Evolutionary conservation across 192 early-diverging fungal genomes (phyloP).

Genomic region (Bifiguratus adelaidae): DNA sequence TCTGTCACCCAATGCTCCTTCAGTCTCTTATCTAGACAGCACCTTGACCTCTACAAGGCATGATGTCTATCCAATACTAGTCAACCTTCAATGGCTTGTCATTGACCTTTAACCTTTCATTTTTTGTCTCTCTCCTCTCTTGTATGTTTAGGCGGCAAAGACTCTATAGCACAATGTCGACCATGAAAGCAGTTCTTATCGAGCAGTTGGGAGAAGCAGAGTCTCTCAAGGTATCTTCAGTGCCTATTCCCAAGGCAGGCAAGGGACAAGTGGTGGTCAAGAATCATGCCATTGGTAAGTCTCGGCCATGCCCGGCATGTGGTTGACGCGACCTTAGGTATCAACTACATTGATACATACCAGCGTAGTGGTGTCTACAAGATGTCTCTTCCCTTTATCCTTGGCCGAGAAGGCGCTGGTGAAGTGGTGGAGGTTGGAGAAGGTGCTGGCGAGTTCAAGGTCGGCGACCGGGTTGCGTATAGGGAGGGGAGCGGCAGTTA

Average conservation of each 20-base stretch:
- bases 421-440: slow-evolving; percentile 68
- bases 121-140: no score
- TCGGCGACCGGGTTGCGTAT: slow-evolving; percentile 80
- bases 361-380: slow-evolving; percentile 73
- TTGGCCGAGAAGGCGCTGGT: slow-evolving; percentile 77
- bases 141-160: no score
- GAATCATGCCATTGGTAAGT: slow-evolving; percentile 58
- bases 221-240: slow-evolving; percentile 33
- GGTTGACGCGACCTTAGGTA: slow-evolving; percentile 8
- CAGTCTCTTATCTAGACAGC: no score
- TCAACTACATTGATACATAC: slow-evolving; percentile 92
- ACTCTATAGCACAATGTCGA: slow-evolving; percentile 19
- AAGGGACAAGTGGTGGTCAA: slow-evolving; percentile 56
- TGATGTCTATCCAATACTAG: no score
- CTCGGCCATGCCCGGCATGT: background rate
- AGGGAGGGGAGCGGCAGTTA: slow-evolving; percentile 48
- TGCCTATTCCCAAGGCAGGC: slow-evolving; percentile 34
- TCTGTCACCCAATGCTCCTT: no score
- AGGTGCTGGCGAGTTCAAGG: slow-evolving; percentile 44
- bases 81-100: no score
- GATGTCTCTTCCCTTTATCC: slow-evolving; percentile 45
- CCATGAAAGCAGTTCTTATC: slow-evolving; percentile 32
- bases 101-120: no score
- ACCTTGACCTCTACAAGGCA: no score
- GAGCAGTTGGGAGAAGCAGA: slow-evolving; percentile 49